Evolutionary conservation across 306 rosid genomes (phyloP), one percentile per base, ranked within the genome.

Genomic region (Castanea sativa): DNA sequence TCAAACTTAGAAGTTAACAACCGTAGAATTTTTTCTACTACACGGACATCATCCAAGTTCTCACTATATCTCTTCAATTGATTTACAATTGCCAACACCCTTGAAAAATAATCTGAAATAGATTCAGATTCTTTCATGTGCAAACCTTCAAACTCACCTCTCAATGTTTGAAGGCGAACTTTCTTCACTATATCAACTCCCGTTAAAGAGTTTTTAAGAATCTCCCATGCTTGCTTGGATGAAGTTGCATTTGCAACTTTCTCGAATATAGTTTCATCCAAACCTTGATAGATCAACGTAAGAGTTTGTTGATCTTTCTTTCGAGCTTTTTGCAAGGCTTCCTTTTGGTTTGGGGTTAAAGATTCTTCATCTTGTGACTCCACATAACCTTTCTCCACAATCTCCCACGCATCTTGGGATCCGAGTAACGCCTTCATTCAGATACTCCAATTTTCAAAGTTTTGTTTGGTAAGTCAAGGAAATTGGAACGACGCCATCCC

Each of bases 111-210:
- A 27, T 71, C 15, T 0, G 21, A 45, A 7, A 45, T 45, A 0
- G 61, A 21, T 16, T 57, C 27, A 2, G 10, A 19, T 1, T 71
- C 60, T 58, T 57, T 58, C 76, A 70, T 38, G 1, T 27, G 43
- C 57, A 57, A 35, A 0, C 45, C 7, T 43, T 78, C 76, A 70
- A 78, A 78, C 59, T 72, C 55, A 16, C 18, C 55, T 59, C 53
- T 4, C 3, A 79, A 19, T 29, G 55, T 55, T 78, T 78, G 5
- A 14, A 8, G 69, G 43, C 4, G 16, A 2, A 69, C 56, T 5
- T 68, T 78, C 2, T 78, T 78, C 23, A 23, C 23, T 23, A 23
- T 23, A 23, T 23, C 23, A 23, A 23, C 23, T 23, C 23, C 23
- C 23, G 23, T 23, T 23, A 23, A 23, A 23, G 23, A 23, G 23